phyloP scores from a whole-genome alignment of 1,284 basidiomycete species.

The Afroboletus lepidellus region DNA sequence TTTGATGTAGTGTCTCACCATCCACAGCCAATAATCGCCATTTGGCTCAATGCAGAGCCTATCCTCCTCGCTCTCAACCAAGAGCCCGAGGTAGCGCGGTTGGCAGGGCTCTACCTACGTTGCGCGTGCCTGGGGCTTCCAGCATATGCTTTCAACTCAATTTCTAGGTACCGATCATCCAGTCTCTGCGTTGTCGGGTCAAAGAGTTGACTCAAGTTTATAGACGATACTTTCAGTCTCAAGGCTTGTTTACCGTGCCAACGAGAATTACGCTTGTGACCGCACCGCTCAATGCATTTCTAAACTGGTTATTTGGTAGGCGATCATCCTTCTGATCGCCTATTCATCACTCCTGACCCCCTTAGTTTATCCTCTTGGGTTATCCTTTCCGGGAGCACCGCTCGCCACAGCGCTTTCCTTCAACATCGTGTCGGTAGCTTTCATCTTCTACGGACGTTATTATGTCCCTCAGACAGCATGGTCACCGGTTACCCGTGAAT shows the following conservation, averaged over 20 bases:
- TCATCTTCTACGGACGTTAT: constrained; percentile 71
- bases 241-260: constrained; percentile 84
- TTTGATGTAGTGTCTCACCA: neutral
- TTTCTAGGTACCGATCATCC: constrained; percentile 15
- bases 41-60: constrained; percentile 53
- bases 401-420: constrained; percentile 88
- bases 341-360: too few species aligned
- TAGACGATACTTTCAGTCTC: constrained; percentile 88
- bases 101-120: constrained; percentile 77
- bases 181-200: too few species aligned
- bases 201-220: too few species aligned
- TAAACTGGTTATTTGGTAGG: constrained; percentile 88
- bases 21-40: too few species aligned
- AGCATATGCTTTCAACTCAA: constrained; percentile 63
- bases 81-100: constrained; percentile 82
- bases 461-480: constrained; percentile 72
- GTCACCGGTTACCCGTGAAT: too few species aligned
- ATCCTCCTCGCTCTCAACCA: constrained; percentile 78
- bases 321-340: too few species aligned
- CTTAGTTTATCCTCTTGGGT: constrained; percentile 71
- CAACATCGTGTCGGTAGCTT: constrained; percentile 76
- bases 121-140: constrained; percentile 84
- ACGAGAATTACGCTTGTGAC: constrained; percentile 83
- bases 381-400: constrained; percentile 94
- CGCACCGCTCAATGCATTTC: constrained; percentile 82